Conservation (phyloP, 139 green algal species). For the Chlamydomonas sphaeroides region DNA sequence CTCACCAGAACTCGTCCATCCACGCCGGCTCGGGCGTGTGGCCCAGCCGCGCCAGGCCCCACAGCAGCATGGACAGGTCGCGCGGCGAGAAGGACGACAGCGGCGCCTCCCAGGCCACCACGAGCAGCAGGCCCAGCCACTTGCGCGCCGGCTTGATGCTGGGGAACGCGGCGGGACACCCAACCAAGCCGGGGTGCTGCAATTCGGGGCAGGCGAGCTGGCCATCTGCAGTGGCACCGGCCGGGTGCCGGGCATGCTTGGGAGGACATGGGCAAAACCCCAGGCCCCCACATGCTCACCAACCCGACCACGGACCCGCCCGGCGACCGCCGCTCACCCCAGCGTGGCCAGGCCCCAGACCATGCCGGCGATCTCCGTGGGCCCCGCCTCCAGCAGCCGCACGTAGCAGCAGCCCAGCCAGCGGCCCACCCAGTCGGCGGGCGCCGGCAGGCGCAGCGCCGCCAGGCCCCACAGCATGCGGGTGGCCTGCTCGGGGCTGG, state of each 20-base stretch:
- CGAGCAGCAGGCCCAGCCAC: constrained; percentile 18
- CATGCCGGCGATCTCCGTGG: background rate
- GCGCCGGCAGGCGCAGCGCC: constrained; percentile 4
- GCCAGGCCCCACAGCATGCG: constrained; percentile 35
- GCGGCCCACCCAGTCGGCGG: constrained; percentile 14
- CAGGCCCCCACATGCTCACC: background rate
- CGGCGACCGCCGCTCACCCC: background rate
- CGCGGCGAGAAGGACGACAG: constrained; percentile 1
- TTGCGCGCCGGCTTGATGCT: background rate
- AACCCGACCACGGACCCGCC: background rate
- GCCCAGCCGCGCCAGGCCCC: constrained; percentile 1
- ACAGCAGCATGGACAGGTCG: constrained; percentile 34
- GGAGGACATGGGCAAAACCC: too few relatives aligned
- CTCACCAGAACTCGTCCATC: constrained; percentile 42
- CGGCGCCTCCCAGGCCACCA: constrained; percentile 24
- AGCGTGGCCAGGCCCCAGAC: constrained; percentile 19
- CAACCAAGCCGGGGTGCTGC: too few relatives aligned
- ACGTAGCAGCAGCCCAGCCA: constrained; percentile 19
- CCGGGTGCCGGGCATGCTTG: too few relatives aligned
- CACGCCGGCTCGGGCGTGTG: constrained; percentile 6
- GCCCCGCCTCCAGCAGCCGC: constrained; percentile 19
- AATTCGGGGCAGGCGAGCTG: too few relatives aligned
- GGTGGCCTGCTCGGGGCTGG: constrained; percentile 4
- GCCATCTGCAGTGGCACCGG: too few relatives aligned
- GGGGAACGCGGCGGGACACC: background rate